A percentile compares a stretch with the other conserved stretches of the same genome.
phyloP scores from a whole-genome alignment of 139 green algal genomes.

The Chlamydomonas sphaeroides region DNA sequence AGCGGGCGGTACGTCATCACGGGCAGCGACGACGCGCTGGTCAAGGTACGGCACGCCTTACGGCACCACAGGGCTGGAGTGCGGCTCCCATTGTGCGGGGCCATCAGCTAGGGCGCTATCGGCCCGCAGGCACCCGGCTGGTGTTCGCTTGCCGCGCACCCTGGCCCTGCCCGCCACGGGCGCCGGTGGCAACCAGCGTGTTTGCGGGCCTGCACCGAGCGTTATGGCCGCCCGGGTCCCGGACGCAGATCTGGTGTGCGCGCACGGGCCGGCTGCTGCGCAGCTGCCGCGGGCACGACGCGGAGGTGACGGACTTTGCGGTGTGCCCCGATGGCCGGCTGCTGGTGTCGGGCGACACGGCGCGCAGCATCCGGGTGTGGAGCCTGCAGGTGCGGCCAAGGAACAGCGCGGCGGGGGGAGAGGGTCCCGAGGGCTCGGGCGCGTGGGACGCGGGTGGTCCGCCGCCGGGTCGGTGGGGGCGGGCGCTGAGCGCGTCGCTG shows the following conservation, averaged over 20 bases:
- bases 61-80: too few relatives aligned
- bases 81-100: too few relatives aligned
- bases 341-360: slow-evolving; percentile 69
- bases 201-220: background rate
- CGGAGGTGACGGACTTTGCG: slow-evolving; percentile 78
- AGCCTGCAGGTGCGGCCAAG: slow-evolving; percentile 62
- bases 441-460: too few relatives aligned
- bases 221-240: background rate
- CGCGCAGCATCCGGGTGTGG: slow-evolving; percentile 75
- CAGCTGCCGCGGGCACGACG: slow-evolving; percentile 69
- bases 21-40: slow-evolving; percentile 82
- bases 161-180: too few relatives aligned
- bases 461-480: too few relatives aligned
- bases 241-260: slow-evolving; percentile 73
- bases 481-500: too few relatives aligned
- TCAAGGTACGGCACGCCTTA: slow-evolving; percentile 90
- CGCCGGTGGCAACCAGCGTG: too few relatives aligned
- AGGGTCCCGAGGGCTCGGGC: too few relatives aligned
- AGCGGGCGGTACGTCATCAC: slow-evolving; percentile 70
- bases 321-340: slow-evolving; percentile 64
- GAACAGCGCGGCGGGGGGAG: too few relatives aligned
- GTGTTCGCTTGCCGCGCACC: too few relatives aligned
- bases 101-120: too few relatives aligned
- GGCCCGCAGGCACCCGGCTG: too few relatives aligned
- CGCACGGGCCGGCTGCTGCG: slow-evolving; percentile 68